A percentile compares a stretch with the other conserved stretches of the same genome.
phyloP scores from a whole-genome alignment of 108 stramenopile species.

The Nannochloropsis granulata region DNA sequence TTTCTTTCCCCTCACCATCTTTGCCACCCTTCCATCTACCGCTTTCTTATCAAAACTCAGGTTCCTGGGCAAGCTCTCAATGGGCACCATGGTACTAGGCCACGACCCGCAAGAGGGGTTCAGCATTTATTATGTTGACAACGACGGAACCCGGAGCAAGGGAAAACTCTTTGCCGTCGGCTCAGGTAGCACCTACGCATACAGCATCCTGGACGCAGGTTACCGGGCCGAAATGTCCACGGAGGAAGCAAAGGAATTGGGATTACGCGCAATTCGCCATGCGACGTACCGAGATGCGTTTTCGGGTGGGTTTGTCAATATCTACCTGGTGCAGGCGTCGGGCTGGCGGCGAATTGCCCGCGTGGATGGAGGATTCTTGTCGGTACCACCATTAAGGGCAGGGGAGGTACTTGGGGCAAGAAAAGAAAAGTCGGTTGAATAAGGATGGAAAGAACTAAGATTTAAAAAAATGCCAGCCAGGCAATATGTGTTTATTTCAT shows the following conservation, averaged over 20 bases:
- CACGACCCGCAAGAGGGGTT: conserved; percentile 7
- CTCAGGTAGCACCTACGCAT: conserved; percentile 32
- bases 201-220: conserved; percentile 21
- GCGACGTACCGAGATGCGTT: conserved; percentile 28
- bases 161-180: conserved; percentile 24
- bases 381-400: not conserved
- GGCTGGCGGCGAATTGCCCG: conserved; percentile 9
- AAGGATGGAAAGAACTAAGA: too few relatives aligned
- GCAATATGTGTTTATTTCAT: too few relatives aligned
- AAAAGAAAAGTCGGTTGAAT: too few relatives aligned
- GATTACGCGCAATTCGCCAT: conserved; percentile 14
- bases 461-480: too few relatives aligned
- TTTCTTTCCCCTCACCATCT: not conserved
- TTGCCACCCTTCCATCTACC: not conserved
- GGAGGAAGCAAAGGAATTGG: conserved; percentile 14
- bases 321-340: conserved; percentile 20
- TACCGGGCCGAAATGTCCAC: conserved; percentile 20
- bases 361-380: conserved; percentile 15
- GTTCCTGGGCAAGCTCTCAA: conserved; percentile 1
- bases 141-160: conserved; percentile 13
- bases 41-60: not conserved
- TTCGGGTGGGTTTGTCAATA: conserved; percentile 26
- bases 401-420: too few relatives aligned
- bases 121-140: conserved; percentile 25
- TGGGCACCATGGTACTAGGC: conserved; percentile 42